Evolutionary conservation across 2,329 filamentous ascomycete species (phyloP), one percentile per base, ranked within the genome.

Genomic region (Hymenoscyphus fraxineus): DNA sequence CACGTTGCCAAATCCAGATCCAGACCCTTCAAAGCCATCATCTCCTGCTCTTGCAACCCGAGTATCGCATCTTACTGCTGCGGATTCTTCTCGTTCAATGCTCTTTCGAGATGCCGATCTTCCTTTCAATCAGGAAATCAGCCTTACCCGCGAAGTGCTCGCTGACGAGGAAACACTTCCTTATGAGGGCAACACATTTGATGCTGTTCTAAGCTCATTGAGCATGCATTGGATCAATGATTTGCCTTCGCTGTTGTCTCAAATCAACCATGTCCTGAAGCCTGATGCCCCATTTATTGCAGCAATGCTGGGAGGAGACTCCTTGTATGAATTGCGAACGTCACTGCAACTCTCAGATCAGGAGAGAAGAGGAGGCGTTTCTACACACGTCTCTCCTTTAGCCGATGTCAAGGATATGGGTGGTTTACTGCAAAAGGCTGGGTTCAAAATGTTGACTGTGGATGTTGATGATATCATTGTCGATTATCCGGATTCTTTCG

Each of bases 201-300:
- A 98, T 76, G 87, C 96, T 6, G 91, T 97, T 12, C 81, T 99
- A 67, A 96, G 92, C 75, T 96, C 90, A 63, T 80, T 97, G 65
- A 93, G 90, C 64, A 82, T 99, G 75, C 95, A 99, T 78, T 99
- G 95, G 95, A 90, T 97, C 81, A 99, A 99, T 76, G 92, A 99
- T 76, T 85, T 99, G 5, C 95, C 95, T 0, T 91, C 90, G 0
- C 81, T 96, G 12, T 83, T 99, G 1, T 82, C 88, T 1, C 92
- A 96, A 74, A 89, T 97, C 75, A 96, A 97, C 80, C 84, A 85
- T 69, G 81, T 96, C 40, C 83, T 99, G 32, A 96, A 96, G 77
- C 93, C 94, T 0, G 95, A 99, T 76, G 84, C 85, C 64, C 93
- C 96, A 1, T 97, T 99, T 74, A 88, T 99, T 58, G 94, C 91